These are phyloP conservation scores for Oryza meyeriana DNA, from an alignment of 176 grass and related monocot genomes.

Conservation along the genomic window DNA sequence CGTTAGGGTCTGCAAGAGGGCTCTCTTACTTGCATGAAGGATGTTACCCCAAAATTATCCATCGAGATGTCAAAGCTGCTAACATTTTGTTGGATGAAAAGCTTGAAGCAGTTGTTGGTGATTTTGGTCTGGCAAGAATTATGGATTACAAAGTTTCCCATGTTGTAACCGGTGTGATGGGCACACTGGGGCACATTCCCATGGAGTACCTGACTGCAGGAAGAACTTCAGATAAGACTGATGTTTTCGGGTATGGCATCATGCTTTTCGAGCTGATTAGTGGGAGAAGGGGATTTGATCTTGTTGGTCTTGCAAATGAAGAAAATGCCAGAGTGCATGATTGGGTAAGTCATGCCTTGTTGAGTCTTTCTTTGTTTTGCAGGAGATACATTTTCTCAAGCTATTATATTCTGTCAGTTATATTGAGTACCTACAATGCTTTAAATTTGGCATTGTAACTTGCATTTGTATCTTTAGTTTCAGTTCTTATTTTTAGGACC, in stretches of 20 bases:
- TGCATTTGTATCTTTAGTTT: not conserved
- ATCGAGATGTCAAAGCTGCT: slow-evolving; percentile 31
- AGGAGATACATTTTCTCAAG: not conserved
- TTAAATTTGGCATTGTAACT: not conserved
- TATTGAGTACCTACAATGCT: not conserved
- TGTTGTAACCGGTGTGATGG: slow-evolving; percentile 8
- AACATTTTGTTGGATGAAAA: slow-evolving; percentile 33
- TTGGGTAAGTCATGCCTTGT: slow-evolving; percentile 5
- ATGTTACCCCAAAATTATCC: slow-evolving; percentile 31
- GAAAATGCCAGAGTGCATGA: slow-evolving; percentile 24
- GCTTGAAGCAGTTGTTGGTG: slow-evolving; percentile 26
- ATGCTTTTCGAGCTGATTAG: slow-evolving; percentile 27
- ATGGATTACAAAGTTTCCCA: slow-evolving; percentile 21
- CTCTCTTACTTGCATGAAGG: slow-evolving; percentile 38
- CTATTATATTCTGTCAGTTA: not conserved
- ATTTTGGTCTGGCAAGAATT: slow-evolving; percentile 31
- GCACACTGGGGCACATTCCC: slow-evolving; percentile 15
- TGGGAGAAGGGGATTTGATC: slow-evolving; percentile 19
- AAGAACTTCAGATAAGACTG: slow-evolving; percentile 21
- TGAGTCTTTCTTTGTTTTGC: not conserved
- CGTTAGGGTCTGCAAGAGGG: slow-evolving; percentile 38
- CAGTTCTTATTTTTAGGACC: not conserved
- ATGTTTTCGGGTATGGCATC: slow-evolving; percentile 21
- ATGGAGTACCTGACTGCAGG: slow-evolving; percentile 11
- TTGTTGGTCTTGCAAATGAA: slow-evolving; percentile 22